These are phyloP conservation scores for Parastagonospora avenae DNA, from an alignment of 2,329 filamentous ascomycete genomes.

Conservation along the genomic window DNA sequence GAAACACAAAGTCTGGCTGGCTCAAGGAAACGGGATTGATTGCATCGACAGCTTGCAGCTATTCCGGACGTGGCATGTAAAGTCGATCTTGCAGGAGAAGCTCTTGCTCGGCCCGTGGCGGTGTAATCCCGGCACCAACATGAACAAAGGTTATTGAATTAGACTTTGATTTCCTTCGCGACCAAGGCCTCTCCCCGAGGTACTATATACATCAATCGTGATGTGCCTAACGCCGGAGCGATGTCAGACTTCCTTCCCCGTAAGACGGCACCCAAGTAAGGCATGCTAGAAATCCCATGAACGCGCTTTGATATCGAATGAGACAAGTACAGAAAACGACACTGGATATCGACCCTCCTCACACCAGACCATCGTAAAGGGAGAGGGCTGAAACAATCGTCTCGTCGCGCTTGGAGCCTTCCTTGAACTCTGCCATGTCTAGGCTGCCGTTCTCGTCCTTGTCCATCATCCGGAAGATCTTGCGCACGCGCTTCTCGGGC, in stretches of 20 bases:
- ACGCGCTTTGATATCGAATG: conserved; percentile 49
- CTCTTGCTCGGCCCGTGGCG: no score
- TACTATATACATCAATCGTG: conserved; percentile 42
- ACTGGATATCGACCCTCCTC: conserved; percentile 31
- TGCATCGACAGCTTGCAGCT: no score
- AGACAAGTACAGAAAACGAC: conserved; percentile 39
- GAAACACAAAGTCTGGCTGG: not conserved
- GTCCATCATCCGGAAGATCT: conserved; percentile 99
- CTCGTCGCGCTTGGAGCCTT: conserved; percentile 97
- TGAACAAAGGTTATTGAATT: not conserved
- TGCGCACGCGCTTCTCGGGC: conserved; percentile 94
- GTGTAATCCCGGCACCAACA: no score
- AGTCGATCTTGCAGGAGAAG: no score
- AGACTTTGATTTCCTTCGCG: conserved; percentile 14
- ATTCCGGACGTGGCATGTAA: no score
- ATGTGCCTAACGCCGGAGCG: conserved; percentile 42
- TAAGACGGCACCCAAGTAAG: conserved; percentile 39
- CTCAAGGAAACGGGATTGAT: no score
- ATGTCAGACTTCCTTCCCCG: conserved; percentile 32
- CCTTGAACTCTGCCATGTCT: conserved; percentile 98
- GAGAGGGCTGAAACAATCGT: conserved; percentile 97
- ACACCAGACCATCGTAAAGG: conserved; percentile 94
- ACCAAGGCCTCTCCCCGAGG: conserved; percentile 13
- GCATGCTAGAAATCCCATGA: conserved; percentile 35
- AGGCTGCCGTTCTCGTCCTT: conserved; percentile 98